Evolutionary conservation across 208 protist genomes (phyloP), one percentile per base, ranked within the genome.

Genomic region (Leishmania guyanensis): DNA sequence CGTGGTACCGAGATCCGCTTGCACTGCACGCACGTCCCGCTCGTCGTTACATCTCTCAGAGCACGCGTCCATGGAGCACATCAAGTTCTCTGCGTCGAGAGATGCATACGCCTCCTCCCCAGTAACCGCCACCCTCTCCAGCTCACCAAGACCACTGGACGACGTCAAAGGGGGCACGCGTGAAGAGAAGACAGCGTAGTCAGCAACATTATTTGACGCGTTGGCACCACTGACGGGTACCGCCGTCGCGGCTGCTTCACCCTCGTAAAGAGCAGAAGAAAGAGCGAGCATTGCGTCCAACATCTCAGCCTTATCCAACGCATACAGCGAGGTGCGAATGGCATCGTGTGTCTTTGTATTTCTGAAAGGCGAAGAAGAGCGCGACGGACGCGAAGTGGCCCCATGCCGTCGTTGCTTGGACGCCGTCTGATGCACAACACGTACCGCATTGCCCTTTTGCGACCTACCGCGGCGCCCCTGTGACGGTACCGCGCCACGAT

Each of bases 181-280:
- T 12, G 10, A 14, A 20, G 71, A 60, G 33, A 29, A 5, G n/a
- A 1, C 71, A 14, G 50, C 5, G 50, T 43, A 9, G 0, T 60
- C 50, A 1, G 50, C 29, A 46, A 5, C 43, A 36, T 56, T 39
- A 17, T 29, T 48, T 1, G 16, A 39, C 50, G 46, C 29, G 1
- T 75, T 36, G 12, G 26, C 29, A 0, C 43, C 71, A 60, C 60
- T 26, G 62, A 71, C 62, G 62, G 26, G 33, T 36, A 10, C 6
- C 1, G 74, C 22, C 26, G 68, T 54, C 56, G 80, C 64, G 16
- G 77, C n/a, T 2, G 82, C 82, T 66, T 86, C 82, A 43, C 75
- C 82, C 29, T 82, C 78, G 74, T 86, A 86, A 14, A 86, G 65
- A 0, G 82, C 53, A 5, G 80, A 62, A 20, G 82, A 82, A 9